Base-by-base conservation (phyloP, 2,329 filamentous ascomycete genomes). In the Botryosphaeria dothidea region DNA sequence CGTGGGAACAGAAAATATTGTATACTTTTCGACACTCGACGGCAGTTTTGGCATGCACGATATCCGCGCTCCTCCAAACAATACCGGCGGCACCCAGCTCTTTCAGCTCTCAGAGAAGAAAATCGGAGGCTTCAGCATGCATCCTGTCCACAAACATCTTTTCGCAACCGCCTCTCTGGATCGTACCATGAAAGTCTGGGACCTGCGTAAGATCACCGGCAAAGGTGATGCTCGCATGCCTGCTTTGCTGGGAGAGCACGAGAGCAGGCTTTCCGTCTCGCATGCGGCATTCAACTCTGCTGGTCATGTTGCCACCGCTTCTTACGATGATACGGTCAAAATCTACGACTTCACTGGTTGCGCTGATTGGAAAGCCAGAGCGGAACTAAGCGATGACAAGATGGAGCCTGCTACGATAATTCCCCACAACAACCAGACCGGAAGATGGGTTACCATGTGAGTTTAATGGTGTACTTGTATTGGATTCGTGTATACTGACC, bases 251-350 rank as follows among this genome's bases (percentile, higher is more conserved):
- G 94, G 91, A 6, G 90, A 95, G 74, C 93, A 99, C 72, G 83
- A 88, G 62, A 95, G 90, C 21, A 86, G 90, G 2, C 81, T 98
- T 0, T 96, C 92, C 0, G 93, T 99, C 0, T 96, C 92, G 0
- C 93, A 97, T 75, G 95, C 94, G 0, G 91, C 93, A 0, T 99
- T 93, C 88, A 95, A 93, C 67, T 83, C 87, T 0, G 90, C 86
- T 0, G 95, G 94, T 0, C 91, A 96, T 68, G 83, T 99, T 4
- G 95, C 93, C 0, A 99, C 95, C 0, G 91, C 93, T 0, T 94
- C 91, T 0, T 99, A 99, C 75, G 95, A 99, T 73, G 93, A 99
- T 71, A 96, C 92, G 0, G 86, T 99, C 68, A 98, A 98, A 74
- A 90, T 99, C 9, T 92, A 98, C 79, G 86, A 93, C 69, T 91